A percentile compares a stretch with the other conserved stretches of the same genome.
phyloP scores from a whole-genome alignment of 140 eudicot species.

The Oenanthe javanica region DNA sequence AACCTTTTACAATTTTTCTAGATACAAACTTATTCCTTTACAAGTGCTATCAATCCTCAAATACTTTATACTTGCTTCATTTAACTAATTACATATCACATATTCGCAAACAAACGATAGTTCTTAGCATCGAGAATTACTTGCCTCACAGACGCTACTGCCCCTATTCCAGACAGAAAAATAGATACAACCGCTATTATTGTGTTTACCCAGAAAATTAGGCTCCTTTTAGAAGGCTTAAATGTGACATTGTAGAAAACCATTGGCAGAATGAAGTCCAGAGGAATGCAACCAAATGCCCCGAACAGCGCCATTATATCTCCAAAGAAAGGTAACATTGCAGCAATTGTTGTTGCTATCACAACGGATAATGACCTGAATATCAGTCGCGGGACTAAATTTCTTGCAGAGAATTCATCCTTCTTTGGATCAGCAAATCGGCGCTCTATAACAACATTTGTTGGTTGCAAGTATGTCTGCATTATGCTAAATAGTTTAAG shows the following conservation, averaged over 20 bases:
- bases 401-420: constrained; percentile 46
- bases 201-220: constrained; percentile 43
- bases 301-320: constrained; percentile 76
- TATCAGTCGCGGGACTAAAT: constrained; percentile 50
- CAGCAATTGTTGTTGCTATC: constrained; percentile 50
- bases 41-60: not conserved
- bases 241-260: constrained; percentile 63
- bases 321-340: constrained; percentile 88
- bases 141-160: constrained; percentile 65
- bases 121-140: constrained; percentile 61
- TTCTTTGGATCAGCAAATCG: constrained; percentile 51
- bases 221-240: constrained; percentile 50
- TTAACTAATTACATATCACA: constrained; percentile 12
- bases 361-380: constrained; percentile 58
- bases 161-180: constrained; percentile 38
- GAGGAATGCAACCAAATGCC: constrained; percentile 74
- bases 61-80: not conserved
- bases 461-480: constrained; percentile 72
- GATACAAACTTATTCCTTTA: not conserved
- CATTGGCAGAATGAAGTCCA: constrained; percentile 74
- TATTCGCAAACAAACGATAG: constrained; percentile 50
- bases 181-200: constrained; percentile 45
- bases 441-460: constrained; percentile 57
- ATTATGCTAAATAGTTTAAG: not conserved
- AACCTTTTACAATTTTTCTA: not conserved